phyloP scores from a whole-genome alignment of 805 yeast genomes.

The Ogataea neopini region DNA sequence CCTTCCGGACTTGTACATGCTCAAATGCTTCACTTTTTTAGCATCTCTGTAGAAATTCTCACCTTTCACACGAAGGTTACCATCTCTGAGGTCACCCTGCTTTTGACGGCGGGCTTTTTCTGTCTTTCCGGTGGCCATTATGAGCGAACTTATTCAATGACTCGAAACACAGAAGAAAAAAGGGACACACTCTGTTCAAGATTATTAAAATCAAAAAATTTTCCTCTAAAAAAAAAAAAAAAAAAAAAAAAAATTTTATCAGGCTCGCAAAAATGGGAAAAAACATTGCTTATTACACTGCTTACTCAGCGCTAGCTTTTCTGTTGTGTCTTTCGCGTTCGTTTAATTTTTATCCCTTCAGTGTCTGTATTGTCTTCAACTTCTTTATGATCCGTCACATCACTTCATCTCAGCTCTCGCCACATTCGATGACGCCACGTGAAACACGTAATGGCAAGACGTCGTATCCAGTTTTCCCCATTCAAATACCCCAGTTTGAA shows the following conservation, averaged over 20 bases:
- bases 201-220: conserved; percentile 8
- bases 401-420: neutral
- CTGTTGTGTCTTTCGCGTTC: neutral
- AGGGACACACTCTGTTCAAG: neutral
- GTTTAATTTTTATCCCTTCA: neutral
- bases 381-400: neutral
- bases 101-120: conserved; percentile 86
- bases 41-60: conserved; percentile 96
- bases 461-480: conserved; percentile 25
- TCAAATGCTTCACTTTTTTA: conserved; percentile 82
- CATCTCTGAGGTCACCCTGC: conserved; percentile 80
- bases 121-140: conserved; percentile 91
- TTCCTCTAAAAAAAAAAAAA: conserved; percentile 6
- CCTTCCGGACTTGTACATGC: conserved; percentile 91
- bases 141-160: neutral
- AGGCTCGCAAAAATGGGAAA: conserved; percentile 3
- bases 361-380: neutral
- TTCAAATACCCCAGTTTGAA: conserved; percentile 20
- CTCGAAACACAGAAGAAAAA: conserved; percentile 5
- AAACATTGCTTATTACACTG: neutral
- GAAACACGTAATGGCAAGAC: conserved; percentile 19
- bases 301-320: neutral
- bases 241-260: conserved; percentile 5
- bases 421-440: neutral
- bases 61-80: conserved; percentile 91